Percentiles rank a stretch among this genome's conserved stretches.
Conservation (phyloP, 2,329 filamentous ascomycete species). For the Penicillium sp. region DNA sequence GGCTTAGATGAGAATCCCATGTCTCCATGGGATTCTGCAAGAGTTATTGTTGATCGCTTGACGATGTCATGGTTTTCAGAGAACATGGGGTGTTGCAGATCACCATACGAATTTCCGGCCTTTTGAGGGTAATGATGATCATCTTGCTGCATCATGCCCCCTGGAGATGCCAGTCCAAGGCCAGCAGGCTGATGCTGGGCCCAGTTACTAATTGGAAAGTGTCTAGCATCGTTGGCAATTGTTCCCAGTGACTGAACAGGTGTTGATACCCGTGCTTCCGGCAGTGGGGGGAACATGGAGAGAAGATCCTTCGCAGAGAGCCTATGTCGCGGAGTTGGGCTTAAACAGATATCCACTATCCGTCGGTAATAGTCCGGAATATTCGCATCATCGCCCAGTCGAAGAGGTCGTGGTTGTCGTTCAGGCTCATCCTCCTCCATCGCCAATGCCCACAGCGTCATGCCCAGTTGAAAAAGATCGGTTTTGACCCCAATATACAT, state of each 20-base stretch:
- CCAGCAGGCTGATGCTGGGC: background rate
- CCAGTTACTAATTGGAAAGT: conserved; percentile 9
- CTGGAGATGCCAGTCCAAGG: background rate
- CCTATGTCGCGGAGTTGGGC: conserved; percentile 67
- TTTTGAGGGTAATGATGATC: conserved; percentile 6
- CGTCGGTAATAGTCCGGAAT: conserved; percentile 77
- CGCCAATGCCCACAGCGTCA: conserved; percentile 93
- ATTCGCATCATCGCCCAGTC: conserved; percentile 50
- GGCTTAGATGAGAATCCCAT: conserved; percentile 16
- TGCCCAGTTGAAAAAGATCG: conserved; percentile 91
- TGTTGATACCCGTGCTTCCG: conserved; percentile 13
- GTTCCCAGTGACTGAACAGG: conserved; percentile 7
- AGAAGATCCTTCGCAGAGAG: conserved; percentile 71
- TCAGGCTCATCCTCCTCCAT: conserved; percentile 89
- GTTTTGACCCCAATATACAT: conserved; percentile 99
- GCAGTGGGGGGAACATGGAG: conserved; percentile 58
- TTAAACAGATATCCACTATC: conserved; percentile 74
- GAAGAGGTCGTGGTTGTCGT: conserved; percentile 67
- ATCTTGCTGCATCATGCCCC: background rate
- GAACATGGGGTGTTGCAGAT: conserved; percentile 10
- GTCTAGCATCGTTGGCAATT: background rate
- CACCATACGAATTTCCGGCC: background rate
- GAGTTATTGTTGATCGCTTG: conserved; percentile 21
- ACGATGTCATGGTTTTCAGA: conserved; percentile 12
- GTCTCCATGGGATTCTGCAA: conserved; percentile 18